phyloP scores from a whole-genome alignment of 805 yeast species.

The Vanderwaltozyma yarrowii region DNA sequence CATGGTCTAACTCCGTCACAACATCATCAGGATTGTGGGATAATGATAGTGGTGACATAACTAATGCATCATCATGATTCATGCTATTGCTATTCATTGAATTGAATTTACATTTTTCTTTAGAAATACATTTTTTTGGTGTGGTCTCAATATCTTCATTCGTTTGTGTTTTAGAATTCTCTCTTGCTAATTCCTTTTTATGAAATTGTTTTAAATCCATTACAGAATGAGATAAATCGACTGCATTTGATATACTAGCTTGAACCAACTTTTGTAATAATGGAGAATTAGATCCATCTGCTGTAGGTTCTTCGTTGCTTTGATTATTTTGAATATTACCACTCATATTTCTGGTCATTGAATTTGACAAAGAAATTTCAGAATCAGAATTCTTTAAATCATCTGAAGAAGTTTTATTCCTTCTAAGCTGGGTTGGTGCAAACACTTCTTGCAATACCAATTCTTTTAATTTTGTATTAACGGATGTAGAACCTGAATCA shows the following conservation, averaged over 20 bases:
- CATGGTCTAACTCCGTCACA: slow-evolving; percentile 1
- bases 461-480: slow-evolving; percentile 63
- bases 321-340: neutral
- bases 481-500: slow-evolving; percentile 43
- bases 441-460: slow-evolving; percentile 65
- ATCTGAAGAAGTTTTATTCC: slow-evolving; percentile 2
- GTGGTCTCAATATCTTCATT: neutral
- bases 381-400: neutral
- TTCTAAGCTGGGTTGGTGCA: slow-evolving; percentile 19
- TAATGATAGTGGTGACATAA: neutral
- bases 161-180: slow-evolving; percentile 6
- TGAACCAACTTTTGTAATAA: slow-evolving; percentile 15
- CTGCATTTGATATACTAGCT: slow-evolving; percentile 19
- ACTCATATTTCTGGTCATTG: neutral
- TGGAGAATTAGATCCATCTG: slow-evolving; percentile 7
- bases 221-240: slow-evolving; percentile 22
- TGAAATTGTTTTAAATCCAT: slow-evolving; percentile 26
- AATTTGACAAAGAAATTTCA: neutral
- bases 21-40: neutral
- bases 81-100: too few species aligned
- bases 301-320: too few species aligned
- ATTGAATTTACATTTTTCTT: too few species aligned
- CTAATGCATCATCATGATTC: neutral
- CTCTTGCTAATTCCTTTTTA: slow-evolving; percentile 18
- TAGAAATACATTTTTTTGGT: too few species aligned